phyloP scores from a whole-genome alignment of 2,329 filamentous ascomycete species.

The Emergomyces orientalis region DNA sequence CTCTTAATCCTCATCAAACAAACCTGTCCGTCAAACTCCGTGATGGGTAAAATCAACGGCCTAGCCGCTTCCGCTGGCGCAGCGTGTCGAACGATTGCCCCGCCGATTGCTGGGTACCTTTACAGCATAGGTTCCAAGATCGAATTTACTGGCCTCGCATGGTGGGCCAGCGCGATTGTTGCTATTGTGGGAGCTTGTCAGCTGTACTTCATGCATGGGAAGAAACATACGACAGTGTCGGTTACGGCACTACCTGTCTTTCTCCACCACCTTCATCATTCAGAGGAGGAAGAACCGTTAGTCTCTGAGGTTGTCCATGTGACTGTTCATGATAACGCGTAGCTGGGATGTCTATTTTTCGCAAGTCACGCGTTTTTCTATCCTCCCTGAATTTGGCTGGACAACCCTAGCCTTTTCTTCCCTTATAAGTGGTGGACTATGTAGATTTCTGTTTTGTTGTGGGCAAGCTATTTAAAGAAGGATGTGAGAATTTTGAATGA shows the following conservation, averaged over 20 bases:
- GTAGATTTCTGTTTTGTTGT: background rate
- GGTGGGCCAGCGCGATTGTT: constrained; percentile 51
- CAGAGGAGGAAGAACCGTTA: constrained; percentile 12
- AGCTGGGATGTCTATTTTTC: background rate
- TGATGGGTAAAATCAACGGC: constrained; percentile 62
- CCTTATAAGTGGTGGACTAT: background rate
- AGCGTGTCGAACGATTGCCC: constrained; percentile 58
- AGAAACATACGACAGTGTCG: constrained; percentile 35
- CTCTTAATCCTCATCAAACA: constrained; percentile 65
- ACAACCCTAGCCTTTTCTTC: background rate
- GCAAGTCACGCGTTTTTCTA: background rate
- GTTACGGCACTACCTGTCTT: constrained; percentile 30
- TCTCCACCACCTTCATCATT: constrained; percentile 14
- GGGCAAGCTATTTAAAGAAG: background rate
- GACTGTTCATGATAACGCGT: constrained; percentile 17
- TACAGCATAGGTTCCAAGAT: constrained; percentile 53
- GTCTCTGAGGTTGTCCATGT: constrained; percentile 23
- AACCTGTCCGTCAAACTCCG: constrained; percentile 52
- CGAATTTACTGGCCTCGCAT: constrained; percentile 52
- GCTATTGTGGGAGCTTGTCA: constrained; percentile 49
- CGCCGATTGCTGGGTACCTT: constrained; percentile 57
- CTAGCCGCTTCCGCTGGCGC: constrained; percentile 64
- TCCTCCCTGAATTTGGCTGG: background rate
- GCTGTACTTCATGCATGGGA: constrained; percentile 46
- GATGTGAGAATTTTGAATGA: too few species aligned